These are phyloP conservation scores for Petunia secreta DNA, from an alignment of 257 asterid species.

Conservation along the genomic window DNA sequence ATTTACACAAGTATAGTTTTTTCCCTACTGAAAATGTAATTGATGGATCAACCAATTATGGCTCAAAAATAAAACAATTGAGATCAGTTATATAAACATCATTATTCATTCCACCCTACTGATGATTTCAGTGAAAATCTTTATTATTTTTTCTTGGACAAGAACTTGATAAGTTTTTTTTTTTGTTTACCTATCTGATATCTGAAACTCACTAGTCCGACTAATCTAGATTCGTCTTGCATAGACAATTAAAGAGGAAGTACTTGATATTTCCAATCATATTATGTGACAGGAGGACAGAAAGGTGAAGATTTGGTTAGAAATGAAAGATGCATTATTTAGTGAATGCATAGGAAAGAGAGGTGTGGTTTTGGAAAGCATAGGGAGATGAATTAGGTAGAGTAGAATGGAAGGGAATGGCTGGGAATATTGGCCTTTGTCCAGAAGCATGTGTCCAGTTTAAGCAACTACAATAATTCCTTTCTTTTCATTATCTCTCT, in stretches of 20 bases:
- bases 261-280: background rate
- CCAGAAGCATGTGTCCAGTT: constrained; percentile 66
- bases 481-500: constrained; percentile 41
- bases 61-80: background rate
- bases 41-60: background rate
- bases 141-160: too few species aligned
- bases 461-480: constrained; percentile 33
- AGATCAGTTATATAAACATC: background rate
- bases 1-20: background rate
- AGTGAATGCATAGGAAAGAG: constrained; percentile 16
- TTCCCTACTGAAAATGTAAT: background rate
- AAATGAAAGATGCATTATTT: background rate
- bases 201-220: too few species aligned
- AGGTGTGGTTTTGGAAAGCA: constrained; percentile 17
- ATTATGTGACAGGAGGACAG: background rate
- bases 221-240: too few species aligned
- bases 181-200: too few species aligned
- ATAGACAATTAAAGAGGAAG: background rate
- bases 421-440: constrained; percentile 74
- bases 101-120: background rate
- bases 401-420: constrained; percentile 68
- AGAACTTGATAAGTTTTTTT: too few species aligned
- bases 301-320: background rate
- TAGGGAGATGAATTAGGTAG: constrained; percentile 52
- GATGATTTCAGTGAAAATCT: background rate